These are phyloP conservation scores for Sergeia podlipaevii DNA, from an alignment of 208 protist genomes.

Conservation along the genomic window DNA sequence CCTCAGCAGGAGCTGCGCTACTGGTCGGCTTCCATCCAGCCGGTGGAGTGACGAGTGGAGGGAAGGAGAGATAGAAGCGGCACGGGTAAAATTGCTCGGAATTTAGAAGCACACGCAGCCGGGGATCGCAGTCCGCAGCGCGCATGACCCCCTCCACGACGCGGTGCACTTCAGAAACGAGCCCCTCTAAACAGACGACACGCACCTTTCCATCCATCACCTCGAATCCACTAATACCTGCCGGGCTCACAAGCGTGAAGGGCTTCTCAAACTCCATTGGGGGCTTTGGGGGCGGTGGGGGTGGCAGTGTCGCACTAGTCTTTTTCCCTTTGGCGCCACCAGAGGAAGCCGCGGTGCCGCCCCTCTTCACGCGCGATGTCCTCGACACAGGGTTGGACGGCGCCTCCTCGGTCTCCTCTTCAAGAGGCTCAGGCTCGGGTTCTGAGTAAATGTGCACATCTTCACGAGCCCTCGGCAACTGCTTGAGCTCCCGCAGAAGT, in stretches of 20 bases:
- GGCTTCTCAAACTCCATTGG: constrained; percentile 21
- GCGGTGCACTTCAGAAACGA: constrained; percentile 62
- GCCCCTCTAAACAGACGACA: constrained; percentile 76
- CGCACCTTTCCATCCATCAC: constrained; percentile 69
- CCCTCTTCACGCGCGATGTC: background rate
- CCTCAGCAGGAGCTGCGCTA: background rate
- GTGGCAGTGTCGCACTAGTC: constrained; percentile 6
- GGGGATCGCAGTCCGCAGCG: constrained; percentile 12
- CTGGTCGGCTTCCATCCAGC: background rate
- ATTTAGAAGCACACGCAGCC: constrained; percentile 67
- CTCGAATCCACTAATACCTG: constrained; percentile 84
- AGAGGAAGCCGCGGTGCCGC: background rate
- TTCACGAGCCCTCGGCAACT: constrained; percentile 7
- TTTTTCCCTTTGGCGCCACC: constrained; percentile 11
- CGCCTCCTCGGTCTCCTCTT: background rate
- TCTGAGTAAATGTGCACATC: constrained; percentile 32
- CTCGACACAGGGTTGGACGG: background rate
- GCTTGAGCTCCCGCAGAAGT: constrained; percentile 33
- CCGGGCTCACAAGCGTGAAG: constrained; percentile 64
- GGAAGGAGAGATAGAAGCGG: constrained; percentile 64
- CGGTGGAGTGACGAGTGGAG: constrained; percentile 71
- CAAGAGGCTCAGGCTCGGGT: constrained; percentile 1
- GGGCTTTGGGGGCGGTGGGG: constrained; percentile 9
- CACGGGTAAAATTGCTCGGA: constrained; percentile 69
- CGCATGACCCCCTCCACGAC: constrained; percentile 26